Evolutionary conservation across 768 basidiomycete genomes (phyloP).

Genomic region (Tylopilus cervinicoccineus): DNA sequence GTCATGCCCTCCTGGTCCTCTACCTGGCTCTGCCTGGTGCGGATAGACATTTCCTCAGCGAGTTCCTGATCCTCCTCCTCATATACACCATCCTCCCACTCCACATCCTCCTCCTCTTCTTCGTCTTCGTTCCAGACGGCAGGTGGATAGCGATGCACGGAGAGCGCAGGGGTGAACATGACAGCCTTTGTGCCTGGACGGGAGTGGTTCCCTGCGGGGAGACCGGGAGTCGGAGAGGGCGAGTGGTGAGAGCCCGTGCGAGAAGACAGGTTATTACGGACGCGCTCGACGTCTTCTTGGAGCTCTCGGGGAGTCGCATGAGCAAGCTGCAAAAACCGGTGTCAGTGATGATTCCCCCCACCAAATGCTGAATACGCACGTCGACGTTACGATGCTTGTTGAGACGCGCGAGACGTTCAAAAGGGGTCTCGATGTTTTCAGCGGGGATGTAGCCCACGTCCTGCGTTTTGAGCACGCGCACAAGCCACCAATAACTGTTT

Average conservation of each 20-base stretch:
- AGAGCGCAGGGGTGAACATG: constrained; percentile 65
- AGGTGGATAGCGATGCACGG: constrained; percentile 73
- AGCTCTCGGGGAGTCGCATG: constrained; percentile 47
- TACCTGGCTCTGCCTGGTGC: constrained; percentile 35
- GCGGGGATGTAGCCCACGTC: constrained; percentile 99
- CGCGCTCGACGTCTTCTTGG: constrained; percentile 52
- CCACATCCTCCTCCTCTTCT: constrained; percentile 48
- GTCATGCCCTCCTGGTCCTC: constrained; percentile 28
- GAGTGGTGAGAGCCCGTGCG: constrained; percentile 47
- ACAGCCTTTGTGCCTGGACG: constrained; percentile 46
- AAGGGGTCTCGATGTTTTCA: constrained; percentile 98
- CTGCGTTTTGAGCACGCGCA: constrained; percentile 96
- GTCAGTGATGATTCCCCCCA: background rate
- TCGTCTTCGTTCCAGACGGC: constrained; percentile 83
- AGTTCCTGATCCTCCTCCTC: constrained; percentile 66
- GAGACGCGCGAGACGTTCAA: constrained; percentile 88
- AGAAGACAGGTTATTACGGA: constrained; percentile 48
- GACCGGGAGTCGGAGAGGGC: constrained; percentile 42
- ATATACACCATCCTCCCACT: constrained; percentile 64
- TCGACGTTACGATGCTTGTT: constrained; percentile 98
- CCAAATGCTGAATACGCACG: constrained; percentile 44
- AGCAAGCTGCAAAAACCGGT: constrained; percentile 22
- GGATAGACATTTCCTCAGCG: constrained; percentile 49
- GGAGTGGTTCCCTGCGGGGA: constrained; percentile 25
- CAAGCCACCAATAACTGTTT: constrained; percentile 99